Evolutionary conservation across 176 grass and related monocot genomes (phyloP).

Genomic region (Triticum dicoccoides): DNA sequence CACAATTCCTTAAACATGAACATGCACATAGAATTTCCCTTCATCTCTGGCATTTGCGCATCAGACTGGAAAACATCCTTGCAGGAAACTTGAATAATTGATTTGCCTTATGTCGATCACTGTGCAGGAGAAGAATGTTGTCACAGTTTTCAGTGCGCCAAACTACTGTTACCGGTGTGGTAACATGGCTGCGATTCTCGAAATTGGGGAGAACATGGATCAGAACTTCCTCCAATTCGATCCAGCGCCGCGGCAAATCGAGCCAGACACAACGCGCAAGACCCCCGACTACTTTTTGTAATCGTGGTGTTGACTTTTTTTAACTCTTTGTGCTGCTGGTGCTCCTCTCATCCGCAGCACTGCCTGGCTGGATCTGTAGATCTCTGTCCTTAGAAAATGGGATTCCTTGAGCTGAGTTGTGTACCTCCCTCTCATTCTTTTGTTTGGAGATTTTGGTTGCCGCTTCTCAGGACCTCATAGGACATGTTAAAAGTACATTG

Average conservation of each 20-base stretch:
- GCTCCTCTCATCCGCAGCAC: background rate
- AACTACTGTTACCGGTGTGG: conserved; percentile 75
- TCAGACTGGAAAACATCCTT: background rate
- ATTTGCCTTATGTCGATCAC: background rate
- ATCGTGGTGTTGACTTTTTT: conserved; percentile 9
- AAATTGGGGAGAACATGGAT: conserved; percentile 73
- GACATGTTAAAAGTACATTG: conserved; percentile 40
- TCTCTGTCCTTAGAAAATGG: conserved; percentile 43
- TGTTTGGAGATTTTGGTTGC: conserved; percentile 52
- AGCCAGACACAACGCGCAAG: conserved; percentile 61
- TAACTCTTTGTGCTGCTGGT: background rate
- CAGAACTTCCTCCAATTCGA: conserved; percentile 80
- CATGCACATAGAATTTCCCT: background rate
- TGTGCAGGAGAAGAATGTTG: conserved; percentile 69
- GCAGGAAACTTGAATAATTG: background rate
- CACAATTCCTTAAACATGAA: background rate
- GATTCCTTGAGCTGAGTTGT: conserved; percentile 33
- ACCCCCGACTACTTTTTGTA: conserved; percentile 83
- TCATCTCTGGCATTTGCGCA: background rate
- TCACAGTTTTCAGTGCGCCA: conserved; percentile 72
- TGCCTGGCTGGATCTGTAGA: conserved; percentile 36
- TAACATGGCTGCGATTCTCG: conserved; percentile 76
- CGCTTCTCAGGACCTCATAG: conserved; percentile 56
- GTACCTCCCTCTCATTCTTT: conserved; percentile 40
- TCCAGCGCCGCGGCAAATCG: conserved; percentile 58